phyloP scores from a whole-genome alignment of 495 filamentous ascomycete genomes.

The Penicillium subrubescens region DNA sequence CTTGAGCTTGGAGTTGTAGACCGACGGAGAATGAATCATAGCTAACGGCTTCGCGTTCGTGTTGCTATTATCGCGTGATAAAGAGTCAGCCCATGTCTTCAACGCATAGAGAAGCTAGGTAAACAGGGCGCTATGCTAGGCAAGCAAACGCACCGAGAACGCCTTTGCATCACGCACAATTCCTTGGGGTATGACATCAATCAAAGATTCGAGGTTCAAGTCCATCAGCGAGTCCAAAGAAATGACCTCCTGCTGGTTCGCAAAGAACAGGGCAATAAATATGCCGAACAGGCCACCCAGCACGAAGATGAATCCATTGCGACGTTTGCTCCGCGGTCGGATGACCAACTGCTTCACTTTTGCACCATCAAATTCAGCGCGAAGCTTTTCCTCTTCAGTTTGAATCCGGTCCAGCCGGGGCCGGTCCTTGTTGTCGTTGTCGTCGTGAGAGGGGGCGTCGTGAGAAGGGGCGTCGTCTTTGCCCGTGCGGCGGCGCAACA shows the following conservation, averaged over 20 bases:
- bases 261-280: constrained; percentile 79
- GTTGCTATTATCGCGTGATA: constrained; percentile 52
- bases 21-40: constrained; percentile 95
- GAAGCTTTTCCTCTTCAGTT: constrained; percentile 29
- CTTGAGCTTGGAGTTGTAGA: constrained; percentile 77
- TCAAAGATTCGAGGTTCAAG: constrained; percentile 77
- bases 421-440: constrained; percentile 19
- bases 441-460: constrained; percentile 23
- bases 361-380: constrained; percentile 26
- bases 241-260: constrained; percentile 79
- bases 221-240: constrained; percentile 78
- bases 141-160: constrained; percentile 59
- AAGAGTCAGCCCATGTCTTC: constrained; percentile 10
- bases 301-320: constrained; percentile 76
- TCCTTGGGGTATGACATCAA: constrained; percentile 81
- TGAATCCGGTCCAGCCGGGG: constrained; percentile 13
- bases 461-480: constrained; percentile 37
- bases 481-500: constrained; percentile 47
- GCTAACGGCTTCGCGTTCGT: constrained; percentile 81
- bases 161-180: constrained; percentile 82
- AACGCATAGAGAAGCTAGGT: neutral
- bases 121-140: constrained; percentile 3
- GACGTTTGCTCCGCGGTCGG: constrained; percentile 63
- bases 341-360: constrained; percentile 47
- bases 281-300: constrained; percentile 85